phyloP scores from a whole-genome alignment of 2,329 filamentous ascomycete genomes.

The Alternaria angustiovoidea region DNA sequence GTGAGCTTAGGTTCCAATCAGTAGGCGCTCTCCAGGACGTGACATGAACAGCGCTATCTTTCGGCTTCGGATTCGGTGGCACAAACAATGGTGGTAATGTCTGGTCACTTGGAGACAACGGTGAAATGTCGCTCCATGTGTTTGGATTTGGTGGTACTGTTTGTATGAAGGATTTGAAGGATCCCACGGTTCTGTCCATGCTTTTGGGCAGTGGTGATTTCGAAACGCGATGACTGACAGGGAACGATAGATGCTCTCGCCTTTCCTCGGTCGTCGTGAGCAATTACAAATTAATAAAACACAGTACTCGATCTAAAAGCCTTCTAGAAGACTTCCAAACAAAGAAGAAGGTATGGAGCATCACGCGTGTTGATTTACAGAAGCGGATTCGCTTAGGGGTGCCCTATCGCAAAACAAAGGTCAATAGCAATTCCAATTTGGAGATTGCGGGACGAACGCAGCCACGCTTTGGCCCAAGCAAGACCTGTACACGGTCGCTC shows the following conservation, averaged over 20 bases:
- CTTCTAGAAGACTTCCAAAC: slow-evolving; percentile 43
- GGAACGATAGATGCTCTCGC: slow-evolving; percentile 32
- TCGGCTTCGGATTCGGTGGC: slow-evolving; percentile 4
- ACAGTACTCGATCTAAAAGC: slow-evolving; percentile 9
- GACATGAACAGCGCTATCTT: slow-evolving; percentile 14
- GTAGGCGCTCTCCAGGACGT: slow-evolving; percentile 40
- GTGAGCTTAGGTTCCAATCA: slow-evolving; percentile 29
- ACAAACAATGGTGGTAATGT: slow-evolving; percentile 4
- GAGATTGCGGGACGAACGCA: slow-evolving; percentile 8
- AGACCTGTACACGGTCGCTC: slow-evolving; percentile 1
- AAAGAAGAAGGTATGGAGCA: slow-evolving; percentile 32
- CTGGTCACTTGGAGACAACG: slow-evolving; percentile 14
- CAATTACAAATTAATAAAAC: slow-evolving; percentile 19
- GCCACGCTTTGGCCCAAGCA: not conserved
- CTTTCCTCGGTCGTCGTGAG: slow-evolving; percentile 30
- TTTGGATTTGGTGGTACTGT: slow-evolving; percentile 29
- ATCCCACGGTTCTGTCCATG: slow-evolving; percentile 46
- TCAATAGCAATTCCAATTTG: slow-evolving; percentile 8
- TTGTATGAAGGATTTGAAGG: slow-evolving; percentile 43
- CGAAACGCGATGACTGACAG: slow-evolving; percentile 30
- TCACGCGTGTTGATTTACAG: slow-evolving; percentile 32
- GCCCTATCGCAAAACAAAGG: slow-evolving; percentile 37
- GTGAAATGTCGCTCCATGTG: slow-evolving; percentile 29
- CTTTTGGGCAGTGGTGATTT: slow-evolving; percentile 39
- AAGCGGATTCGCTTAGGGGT: slow-evolving; percentile 24